phyloP scores from a whole-genome alignment of 306 rosid species.

The Amphicarpaea edgeworthii region DNA sequence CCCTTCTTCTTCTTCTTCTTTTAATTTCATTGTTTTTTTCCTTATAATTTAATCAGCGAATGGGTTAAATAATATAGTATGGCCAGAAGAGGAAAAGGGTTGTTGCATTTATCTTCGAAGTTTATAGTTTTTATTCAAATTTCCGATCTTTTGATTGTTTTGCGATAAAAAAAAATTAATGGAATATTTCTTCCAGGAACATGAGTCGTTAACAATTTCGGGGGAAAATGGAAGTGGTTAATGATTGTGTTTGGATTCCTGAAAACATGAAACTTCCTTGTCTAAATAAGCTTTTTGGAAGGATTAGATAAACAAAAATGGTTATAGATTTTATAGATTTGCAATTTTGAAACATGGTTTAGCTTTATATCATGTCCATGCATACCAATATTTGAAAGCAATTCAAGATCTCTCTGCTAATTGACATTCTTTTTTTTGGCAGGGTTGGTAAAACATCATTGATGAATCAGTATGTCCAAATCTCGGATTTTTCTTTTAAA shows the following conservation, averaged over 20 bases:
- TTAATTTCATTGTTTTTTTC: neutral
- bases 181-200: neutral
- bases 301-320: neutral
- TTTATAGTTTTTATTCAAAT: conserved; percentile 25
- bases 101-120: conserved; percentile 1
- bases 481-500: conserved; percentile 41
- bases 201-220: neutral
- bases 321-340: conserved; percentile 27
- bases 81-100: neutral
- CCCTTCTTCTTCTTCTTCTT: neutral
- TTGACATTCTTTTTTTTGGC: conserved; percentile 55
- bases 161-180: conserved; percentile 1
- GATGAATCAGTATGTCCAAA: conserved; percentile 85
- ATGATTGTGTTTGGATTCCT: conserved; percentile 19
- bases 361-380: conserved; percentile 17
- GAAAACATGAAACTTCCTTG: conserved; percentile 1
- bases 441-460: conserved; percentile 99
- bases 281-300: neutral
- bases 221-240: conserved; percentile 4
- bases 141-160: conserved; percentile 38
- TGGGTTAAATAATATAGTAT: neutral
- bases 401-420: conserved; percentile 24
- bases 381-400: conserved; percentile 19
- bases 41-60: conserved; percentile 21
- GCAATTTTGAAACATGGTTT: conserved; percentile 7